Evolutionary conservation across 2,329 filamentous ascomycete genomes (phyloP).

Genomic region (Aureobasidium sp.): DNA sequence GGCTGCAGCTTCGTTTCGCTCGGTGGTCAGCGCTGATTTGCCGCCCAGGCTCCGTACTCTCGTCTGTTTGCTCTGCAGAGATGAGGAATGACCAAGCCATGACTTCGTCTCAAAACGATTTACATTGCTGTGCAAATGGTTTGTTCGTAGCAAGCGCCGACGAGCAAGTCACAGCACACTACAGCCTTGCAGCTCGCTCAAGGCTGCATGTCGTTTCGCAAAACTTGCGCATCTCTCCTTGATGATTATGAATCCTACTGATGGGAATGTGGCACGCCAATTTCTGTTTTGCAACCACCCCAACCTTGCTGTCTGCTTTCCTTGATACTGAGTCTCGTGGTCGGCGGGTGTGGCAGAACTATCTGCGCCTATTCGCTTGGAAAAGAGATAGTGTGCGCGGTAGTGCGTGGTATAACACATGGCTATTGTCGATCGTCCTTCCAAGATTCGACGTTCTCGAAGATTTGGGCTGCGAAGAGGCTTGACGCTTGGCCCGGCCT

Average conservation of each 20-base stretch:
- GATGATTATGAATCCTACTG: not conserved
- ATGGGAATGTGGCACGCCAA: not conserved
- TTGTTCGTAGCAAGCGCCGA: constrained; percentile 4
- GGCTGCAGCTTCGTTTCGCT: constrained; percentile 10
- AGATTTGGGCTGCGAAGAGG: constrained; percentile 12
- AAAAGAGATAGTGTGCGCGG: constrained; percentile 3
- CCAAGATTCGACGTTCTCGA: constrained; percentile 12
- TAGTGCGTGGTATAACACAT: constrained; percentile 13
- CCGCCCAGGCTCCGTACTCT: not conserved
- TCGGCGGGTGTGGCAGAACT: constrained; percentile 6
- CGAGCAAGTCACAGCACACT: not conserved
- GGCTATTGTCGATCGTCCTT: constrained; percentile 11
- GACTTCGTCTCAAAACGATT: constrained; percentile 4
- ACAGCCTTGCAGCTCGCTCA: not conserved
- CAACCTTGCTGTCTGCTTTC: constrained; percentile 1
- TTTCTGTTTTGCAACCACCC: not conserved
- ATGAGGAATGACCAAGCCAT: constrained; percentile 12
- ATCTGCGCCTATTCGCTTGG: constrained; percentile 9
- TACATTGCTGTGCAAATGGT: constrained; percentile 7
- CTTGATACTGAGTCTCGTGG: constrained; percentile 3
- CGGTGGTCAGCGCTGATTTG: constrained; percentile 11
- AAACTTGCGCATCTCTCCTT: not conserved
- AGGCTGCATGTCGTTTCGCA: not conserved
- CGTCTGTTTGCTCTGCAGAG: not conserved
- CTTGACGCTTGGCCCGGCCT: constrained; percentile 12